These are phyloP conservation scores for Microcera coccophila DNA, from an alignment of 2,329 filamentous ascomycete genomes.

Conservation along the genomic window DNA sequence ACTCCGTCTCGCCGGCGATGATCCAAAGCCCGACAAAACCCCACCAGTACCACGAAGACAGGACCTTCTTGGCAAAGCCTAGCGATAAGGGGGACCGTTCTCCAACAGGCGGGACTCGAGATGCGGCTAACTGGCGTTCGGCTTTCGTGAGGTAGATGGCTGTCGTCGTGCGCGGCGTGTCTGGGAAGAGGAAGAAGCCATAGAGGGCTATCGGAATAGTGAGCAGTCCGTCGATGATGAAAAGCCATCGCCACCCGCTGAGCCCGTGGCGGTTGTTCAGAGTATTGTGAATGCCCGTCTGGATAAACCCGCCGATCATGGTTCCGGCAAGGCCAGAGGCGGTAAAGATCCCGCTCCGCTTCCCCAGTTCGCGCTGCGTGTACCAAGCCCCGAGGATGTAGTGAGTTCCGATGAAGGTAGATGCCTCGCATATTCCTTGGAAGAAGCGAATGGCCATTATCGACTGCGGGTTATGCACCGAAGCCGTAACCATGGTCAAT, in stretches of 20 bases:
- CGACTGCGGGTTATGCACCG: conserved; percentile 34
- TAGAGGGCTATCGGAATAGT: conserved; percentile 35
- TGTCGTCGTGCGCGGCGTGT: conserved; percentile 44
- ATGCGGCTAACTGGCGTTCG: conserved; percentile 41
- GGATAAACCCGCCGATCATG: conserved; percentile 51
- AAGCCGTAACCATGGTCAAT: conserved; percentile 55
- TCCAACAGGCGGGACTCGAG: conserved; percentile 37
- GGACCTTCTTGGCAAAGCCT: conserved; percentile 51
- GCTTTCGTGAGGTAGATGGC: conserved; percentile 43
- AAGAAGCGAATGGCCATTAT: conserved; percentile 40
- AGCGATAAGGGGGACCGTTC: conserved; percentile 44
- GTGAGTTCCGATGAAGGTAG: conserved; percentile 40
- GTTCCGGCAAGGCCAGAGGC: conserved; percentile 57
- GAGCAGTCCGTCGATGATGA: conserved; percentile 63
- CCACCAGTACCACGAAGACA: conserved; percentile 62
- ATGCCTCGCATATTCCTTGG: conserved; percentile 37
- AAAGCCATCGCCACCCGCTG: conserved; percentile 65
- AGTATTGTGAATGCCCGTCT: conserved; percentile 55
- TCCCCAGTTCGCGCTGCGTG: conserved; percentile 56
- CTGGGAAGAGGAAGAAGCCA: conserved; percentile 35
- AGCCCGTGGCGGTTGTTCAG: conserved; percentile 48
- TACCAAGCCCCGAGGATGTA: conserved; percentile 54
- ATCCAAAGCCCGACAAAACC: conserved; percentile 65
- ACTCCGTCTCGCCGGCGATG: conserved; percentile 68
- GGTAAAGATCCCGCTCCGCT: conserved; percentile 61